These are phyloP conservation scores for Clarireedia paspali DNA, from an alignment of 2,329 filamentous ascomycete species.

Conservation along the genomic window DNA sequence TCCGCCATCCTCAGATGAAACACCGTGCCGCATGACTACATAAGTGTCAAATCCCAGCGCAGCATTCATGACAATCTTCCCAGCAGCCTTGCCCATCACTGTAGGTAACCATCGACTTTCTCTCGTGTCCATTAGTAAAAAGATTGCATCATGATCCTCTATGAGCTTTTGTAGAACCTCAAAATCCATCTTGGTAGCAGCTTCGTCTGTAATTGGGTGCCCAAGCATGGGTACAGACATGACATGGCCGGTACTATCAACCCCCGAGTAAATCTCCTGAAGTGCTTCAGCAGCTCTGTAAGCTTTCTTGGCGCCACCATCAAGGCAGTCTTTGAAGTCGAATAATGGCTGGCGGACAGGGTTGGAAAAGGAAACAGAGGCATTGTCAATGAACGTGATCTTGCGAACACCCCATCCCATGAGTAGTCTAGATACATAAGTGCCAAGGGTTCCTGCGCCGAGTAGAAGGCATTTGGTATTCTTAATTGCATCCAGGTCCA, in stretches of 20 bases:
- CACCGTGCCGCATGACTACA: constrained; percentile 92
- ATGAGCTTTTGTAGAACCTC: constrained; percentile 68
- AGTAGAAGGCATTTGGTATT: constrained; percentile 83
- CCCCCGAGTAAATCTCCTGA: constrained; percentile 81
- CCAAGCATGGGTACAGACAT: constrained; percentile 93
- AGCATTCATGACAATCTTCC: constrained; percentile 95
- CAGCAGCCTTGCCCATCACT: constrained; percentile 85
- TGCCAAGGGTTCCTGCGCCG: constrained; percentile 86
- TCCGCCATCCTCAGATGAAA: constrained; percentile 48
- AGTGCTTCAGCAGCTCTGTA: constrained; percentile 71
- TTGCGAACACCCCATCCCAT: constrained; percentile 95
- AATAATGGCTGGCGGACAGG: constrained; percentile 93
- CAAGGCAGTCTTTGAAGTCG: constrained; percentile 78
- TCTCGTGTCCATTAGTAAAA: constrained; percentile 93
- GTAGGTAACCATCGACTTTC: constrained; percentile 95
- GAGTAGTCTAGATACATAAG: constrained; percentile 85
- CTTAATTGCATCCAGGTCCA: constrained; percentile 85
- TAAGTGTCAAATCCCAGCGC: constrained; percentile 95
- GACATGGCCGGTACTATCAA: constrained; percentile 71
- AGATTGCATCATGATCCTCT: constrained; percentile 81
- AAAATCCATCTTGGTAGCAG: constrained; percentile 64
- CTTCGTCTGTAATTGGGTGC: constrained; percentile 72
- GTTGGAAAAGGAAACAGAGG: constrained; percentile 88
- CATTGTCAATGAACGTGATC: constrained; percentile 94
- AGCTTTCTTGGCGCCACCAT: constrained; percentile 80